Base-by-base conservation (phyloP, 768 basidiomycete genomes). In the Pulveroboletus sp. region DNA sequence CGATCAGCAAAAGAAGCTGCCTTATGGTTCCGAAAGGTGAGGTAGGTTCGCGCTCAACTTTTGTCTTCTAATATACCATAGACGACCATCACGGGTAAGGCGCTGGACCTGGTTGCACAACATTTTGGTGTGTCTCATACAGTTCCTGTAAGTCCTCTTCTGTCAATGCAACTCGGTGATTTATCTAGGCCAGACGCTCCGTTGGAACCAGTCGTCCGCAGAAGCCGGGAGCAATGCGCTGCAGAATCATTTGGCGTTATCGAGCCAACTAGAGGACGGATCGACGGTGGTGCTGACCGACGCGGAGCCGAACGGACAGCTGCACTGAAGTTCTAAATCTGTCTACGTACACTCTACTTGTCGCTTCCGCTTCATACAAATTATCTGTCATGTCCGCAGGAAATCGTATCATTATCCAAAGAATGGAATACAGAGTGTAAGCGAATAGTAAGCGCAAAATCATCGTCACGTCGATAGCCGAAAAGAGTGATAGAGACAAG, bases 11-110 rank as follows among this genome's bases (percentile, higher is more conserved):
- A 59, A 14, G 77, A 81, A 59, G 71, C 70, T 44, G 59, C 75
- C 7, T 76, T 89, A 43, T 93, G 89, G 89, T 78, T 87, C 48
- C 71, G 75, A 43, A 89, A 87, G 77, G 89, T 87, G 58, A 55
- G 31, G 10, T 37, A 8, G 26, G 17, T 47, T 44, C 15, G 13
- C 30, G 27, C 33, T 41, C 21, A 17, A 3, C 11, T 27, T 49
- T 38, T 32, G 5, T 36, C 41, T 11, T 48, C 50, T 56, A 49
- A 57, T 39, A 11, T 38, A 31, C 39, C 35, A 31, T 53, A 89
- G 86, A 71, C 73, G 8, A 62, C 80, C 13, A 64, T 76, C 10
- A 72, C 79, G 9, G 88, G 88, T 1, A 80, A 71, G 57, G 86
- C 78, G 9, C 67, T 89, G 37, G 88, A 89, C 58, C 59, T 81